Percentiles rank a stretch among this genome's conserved stretches.
Evolutionary conservation across 768 basidiomycete species (phyloP).

Genomic region (Pleurotus giganteus): DNA sequence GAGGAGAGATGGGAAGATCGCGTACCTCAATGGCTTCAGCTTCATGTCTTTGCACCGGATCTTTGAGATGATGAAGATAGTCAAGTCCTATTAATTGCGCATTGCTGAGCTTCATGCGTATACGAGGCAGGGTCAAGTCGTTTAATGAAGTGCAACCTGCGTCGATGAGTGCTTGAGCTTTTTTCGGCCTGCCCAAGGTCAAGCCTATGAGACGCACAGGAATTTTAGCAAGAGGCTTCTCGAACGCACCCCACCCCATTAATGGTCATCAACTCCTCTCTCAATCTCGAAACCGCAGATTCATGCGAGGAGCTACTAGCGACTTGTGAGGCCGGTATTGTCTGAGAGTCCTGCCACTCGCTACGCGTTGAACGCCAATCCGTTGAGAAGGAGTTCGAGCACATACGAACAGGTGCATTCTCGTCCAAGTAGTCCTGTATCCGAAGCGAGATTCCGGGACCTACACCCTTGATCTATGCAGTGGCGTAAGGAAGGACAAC

Average conservation of each 20-base stretch:
- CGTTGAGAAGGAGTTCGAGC: slow-evolving; percentile 5
- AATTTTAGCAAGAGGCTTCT: not conserved
- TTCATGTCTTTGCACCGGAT: slow-evolving; percentile 34
- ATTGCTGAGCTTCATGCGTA: slow-evolving; percentile 33
- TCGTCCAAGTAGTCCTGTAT: slow-evolving; percentile 38
- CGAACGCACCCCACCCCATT: slow-evolving; percentile 5
- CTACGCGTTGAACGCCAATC: not conserved
- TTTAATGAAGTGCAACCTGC: slow-evolving; percentile 46
- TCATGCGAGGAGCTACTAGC: not conserved
- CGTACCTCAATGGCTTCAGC: slow-evolving; percentile 46
- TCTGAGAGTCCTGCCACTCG: not conserved
- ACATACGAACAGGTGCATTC: slow-evolving; percentile 34
- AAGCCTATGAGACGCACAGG: not conserved
- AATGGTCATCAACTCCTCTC: slow-evolving; percentile 3
- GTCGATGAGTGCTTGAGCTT: slow-evolving; percentile 44
- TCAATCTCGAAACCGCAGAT: not conserved
- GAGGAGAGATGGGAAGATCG: slow-evolving; percentile 3
- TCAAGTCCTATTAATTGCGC: slow-evolving; percentile 35
- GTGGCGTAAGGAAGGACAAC: not conserved
- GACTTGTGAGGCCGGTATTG: too few relatives aligned
- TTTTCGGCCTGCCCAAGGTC: slow-evolving; percentile 24
- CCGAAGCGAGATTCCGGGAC: slow-evolving; percentile 40
- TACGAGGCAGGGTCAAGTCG: slow-evolving; percentile 39
- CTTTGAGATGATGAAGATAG: slow-evolving; percentile 38
- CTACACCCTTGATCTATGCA: slow-evolving; percentile 32